Percentiles rank a stretch among this genome's conserved stretches.
Conservation (phyloP, 2,329 filamentous ascomycete species). For the Aureobasidium pullulans region DNA sequence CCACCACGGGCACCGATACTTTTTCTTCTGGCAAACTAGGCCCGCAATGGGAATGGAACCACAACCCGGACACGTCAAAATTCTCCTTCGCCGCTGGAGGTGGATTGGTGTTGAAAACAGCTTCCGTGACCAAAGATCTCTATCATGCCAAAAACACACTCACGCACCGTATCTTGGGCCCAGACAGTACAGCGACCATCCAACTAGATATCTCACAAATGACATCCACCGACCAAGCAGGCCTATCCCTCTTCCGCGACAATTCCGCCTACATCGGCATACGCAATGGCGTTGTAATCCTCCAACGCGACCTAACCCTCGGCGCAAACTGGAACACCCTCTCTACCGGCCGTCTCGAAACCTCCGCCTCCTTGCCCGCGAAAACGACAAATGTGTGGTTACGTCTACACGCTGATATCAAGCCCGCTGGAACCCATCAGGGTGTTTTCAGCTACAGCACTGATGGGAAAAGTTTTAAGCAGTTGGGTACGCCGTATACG, state of each 20-base stretch:
- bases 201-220: conserved; percentile 43
- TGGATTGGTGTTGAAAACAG: conserved; percentile 40
- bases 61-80: conserved; percentile 48
- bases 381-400: conserved; percentile 26
- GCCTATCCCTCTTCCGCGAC: conserved; percentile 49
- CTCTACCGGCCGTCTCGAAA: conserved; percentile 25
- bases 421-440: conserved; percentile 24
- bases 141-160: conserved; percentile 36
- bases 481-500: conserved; percentile 25
- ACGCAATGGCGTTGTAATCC: conserved; percentile 30
- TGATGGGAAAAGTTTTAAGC: conserved; percentile 28
- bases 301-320: conserved; percentile 34
- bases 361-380: conserved; percentile 17
- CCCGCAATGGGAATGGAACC: conserved; percentile 54
- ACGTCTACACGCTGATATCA: conserved; percentile 29
- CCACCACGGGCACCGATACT: conserved; percentile 35
- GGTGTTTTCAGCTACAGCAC: conserved; percentile 32
- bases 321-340: conserved; percentile 25
- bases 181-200: conserved; percentile 42
- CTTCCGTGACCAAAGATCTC: conserved; percentile 47
- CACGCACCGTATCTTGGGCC: conserved; percentile 35
- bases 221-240: conserved; percentile 45
- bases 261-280: conserved; percentile 35
- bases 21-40: conserved; percentile 39
- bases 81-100: conserved; percentile 36